phyloP scores from a whole-genome alignment of 2,329 filamentous ascomycete species.

The Ramularia collo-cygni region DNA sequence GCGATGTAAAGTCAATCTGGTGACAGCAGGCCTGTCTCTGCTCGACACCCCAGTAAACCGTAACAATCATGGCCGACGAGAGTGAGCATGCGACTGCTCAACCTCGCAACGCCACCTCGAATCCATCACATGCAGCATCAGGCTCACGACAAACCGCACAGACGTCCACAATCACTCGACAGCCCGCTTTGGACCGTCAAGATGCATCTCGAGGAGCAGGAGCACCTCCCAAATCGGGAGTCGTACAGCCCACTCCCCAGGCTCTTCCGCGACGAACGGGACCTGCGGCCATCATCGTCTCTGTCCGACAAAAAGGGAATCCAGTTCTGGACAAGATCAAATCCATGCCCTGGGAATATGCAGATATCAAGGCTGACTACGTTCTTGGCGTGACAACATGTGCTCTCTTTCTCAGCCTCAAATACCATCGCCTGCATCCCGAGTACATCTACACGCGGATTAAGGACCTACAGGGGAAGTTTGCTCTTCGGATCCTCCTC shows the following conservation, averaged over 20 bases:
- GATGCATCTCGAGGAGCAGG: constrained; percentile 9
- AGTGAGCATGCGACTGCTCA: constrained; percentile 13
- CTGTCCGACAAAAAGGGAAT: constrained; percentile 88
- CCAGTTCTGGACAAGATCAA: constrained; percentile 79
- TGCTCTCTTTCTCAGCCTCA: constrained; percentile 85
- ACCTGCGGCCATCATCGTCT: constrained; percentile 79
- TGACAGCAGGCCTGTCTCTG: background rate
- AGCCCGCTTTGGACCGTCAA: constrained; percentile 18
- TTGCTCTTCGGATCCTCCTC: constrained; percentile 77
- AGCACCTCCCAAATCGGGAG: constrained; percentile 18
- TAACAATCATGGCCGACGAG: constrained; percentile 20
- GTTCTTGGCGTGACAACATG: constrained; percentile 81
- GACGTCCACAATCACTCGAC: constrained; percentile 9
- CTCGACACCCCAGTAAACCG: background rate
- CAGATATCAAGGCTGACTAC: constrained; percentile 93
- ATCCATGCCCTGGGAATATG: constrained; percentile 88
- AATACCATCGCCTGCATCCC: constrained; percentile 94
- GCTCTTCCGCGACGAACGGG: constrained; percentile 60
- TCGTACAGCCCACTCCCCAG: constrained; percentile 74
- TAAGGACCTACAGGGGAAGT: constrained; percentile 73
- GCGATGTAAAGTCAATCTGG: background rate
- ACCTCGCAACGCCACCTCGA: constrained; percentile 17
- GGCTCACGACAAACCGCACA: constrained; percentile 2
- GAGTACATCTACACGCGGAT: constrained; percentile 98
- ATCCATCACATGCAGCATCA: constrained; percentile 10